phyloP scores from a whole-genome alignment of 176 grass and related monocot species.

The Elymus sibiricus region DNA sequence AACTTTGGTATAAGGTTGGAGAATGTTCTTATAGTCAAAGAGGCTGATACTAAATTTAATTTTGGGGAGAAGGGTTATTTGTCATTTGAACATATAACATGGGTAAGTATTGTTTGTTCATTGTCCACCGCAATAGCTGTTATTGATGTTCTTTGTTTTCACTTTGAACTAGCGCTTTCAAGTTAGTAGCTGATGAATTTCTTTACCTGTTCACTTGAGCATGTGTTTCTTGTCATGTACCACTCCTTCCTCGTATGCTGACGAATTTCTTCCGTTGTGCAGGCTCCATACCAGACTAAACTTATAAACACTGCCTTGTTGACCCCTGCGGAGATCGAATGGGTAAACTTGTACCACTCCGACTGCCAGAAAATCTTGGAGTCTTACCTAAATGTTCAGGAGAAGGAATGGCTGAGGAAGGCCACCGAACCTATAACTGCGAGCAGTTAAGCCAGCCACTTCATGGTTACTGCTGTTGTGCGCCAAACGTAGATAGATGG shows the following conservation, averaged over 20 bases:
- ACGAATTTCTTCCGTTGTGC: constrained; percentile 7
- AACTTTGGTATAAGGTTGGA: constrained; percentile 94
- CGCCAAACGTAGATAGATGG: neutral
- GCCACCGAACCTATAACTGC: constrained; percentile 58
- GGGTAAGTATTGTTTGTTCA: constrained; percentile 54
- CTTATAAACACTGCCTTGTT: constrained; percentile 62
- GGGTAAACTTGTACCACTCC: constrained; percentile 75
- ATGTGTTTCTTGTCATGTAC: neutral
- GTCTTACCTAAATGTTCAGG: constrained; percentile 54
- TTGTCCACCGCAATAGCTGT: neutral
- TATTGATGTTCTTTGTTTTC: neutral
- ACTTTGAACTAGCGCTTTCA: neutral
- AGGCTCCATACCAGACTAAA: constrained; percentile 91
- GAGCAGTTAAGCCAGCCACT: constrained; percentile 23
- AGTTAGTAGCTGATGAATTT: neutral
- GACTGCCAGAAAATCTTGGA: constrained; percentile 60
- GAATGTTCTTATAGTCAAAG: constrained; percentile 94
- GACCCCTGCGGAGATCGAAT: constrained; percentile 67
- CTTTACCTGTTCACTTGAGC: neutral
- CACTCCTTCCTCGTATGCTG: neutral
- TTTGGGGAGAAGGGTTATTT: constrained; percentile 93
- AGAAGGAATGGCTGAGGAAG: constrained; percentile 79
- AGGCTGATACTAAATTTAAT: constrained; percentile 76
- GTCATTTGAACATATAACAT: constrained; percentile 92
- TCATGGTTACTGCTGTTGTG: neutral